These are phyloP conservation scores for Trichoderma orchidacearum DNA, from an alignment of 495 filamentous ascomycete species.

Conservation along the genomic window DNA sequence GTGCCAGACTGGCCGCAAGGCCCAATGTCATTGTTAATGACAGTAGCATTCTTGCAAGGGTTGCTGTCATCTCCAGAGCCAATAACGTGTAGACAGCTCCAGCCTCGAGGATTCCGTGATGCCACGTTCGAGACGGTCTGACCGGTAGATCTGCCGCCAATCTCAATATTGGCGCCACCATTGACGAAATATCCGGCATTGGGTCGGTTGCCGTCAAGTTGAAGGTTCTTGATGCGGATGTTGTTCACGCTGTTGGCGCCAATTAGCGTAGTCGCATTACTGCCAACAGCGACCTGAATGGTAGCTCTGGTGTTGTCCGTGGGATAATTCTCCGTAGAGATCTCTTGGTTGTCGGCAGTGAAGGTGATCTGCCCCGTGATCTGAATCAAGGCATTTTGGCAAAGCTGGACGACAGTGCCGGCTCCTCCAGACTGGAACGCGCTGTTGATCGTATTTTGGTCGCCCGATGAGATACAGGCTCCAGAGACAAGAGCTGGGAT, in stretches of 20 bases:
- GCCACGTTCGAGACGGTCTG: slow-evolving; percentile 6
- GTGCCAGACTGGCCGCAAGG: slow-evolving; percentile 7
- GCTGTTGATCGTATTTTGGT: slow-evolving; percentile 8
- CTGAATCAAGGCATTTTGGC: slow-evolving; percentile 3
- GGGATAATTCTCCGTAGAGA: slow-evolving; percentile 10
- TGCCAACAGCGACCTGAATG: not conserved
- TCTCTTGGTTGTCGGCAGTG: slow-evolving; percentile 8
- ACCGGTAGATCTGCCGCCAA: not conserved
- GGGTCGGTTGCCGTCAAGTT: slow-evolving; percentile 7
- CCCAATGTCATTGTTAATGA: slow-evolving; percentile 10
- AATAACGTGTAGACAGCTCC: slow-evolving; percentile 10
- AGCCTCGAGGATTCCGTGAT: slow-evolving; percentile 7
- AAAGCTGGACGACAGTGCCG: slow-evolving; percentile 7
- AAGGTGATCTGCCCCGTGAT: slow-evolving; percentile 7
- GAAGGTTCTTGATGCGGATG: slow-evolving; percentile 6
- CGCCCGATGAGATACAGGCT: slow-evolving; percentile 6
- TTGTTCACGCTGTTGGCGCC: slow-evolving; percentile 2
- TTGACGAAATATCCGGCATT: slow-evolving; percentile 1
- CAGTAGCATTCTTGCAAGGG: slow-evolving; percentile 9
- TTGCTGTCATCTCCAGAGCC: slow-evolving; percentile 4
- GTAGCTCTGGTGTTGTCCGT: slow-evolving; percentile 1
- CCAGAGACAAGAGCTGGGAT: not conserved
- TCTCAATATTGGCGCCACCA: not conserved
- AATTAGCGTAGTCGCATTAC: slow-evolving; percentile 5
- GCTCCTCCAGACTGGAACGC: slow-evolving; percentile 3